phyloP scores from a whole-genome alignment of 805 yeast genomes.

The Metahyphopichia silvanorum region DNA sequence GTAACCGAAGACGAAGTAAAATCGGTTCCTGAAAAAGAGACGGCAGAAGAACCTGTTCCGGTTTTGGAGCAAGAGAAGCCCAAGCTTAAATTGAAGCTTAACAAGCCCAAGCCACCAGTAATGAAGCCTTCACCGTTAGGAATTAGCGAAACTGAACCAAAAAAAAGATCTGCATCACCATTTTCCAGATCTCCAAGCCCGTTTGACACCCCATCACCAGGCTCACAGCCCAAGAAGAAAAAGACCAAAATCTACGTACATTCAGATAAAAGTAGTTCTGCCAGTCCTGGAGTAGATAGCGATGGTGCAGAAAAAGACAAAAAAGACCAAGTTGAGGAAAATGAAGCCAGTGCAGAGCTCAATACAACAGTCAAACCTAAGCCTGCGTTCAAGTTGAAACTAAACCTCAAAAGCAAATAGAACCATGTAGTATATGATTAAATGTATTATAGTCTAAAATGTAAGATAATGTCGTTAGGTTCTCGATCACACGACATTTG shows the following conservation, averaged over 20 bases:
- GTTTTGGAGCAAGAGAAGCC: constrained; percentile 3
- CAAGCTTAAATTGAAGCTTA: neutral
- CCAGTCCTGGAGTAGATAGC: constrained; percentile 5
- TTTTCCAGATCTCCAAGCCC: constrained; percentile 16
- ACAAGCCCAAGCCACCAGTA: constrained; percentile 1
- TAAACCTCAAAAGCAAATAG: constrained; percentile 1
- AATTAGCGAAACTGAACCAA: constrained; percentile 1
- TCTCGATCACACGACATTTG: neutral
- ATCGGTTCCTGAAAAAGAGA: neutral
- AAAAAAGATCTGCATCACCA: constrained; percentile 9
- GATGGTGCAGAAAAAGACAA: constrained; percentile 9
- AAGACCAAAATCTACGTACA: constrained; percentile 29
- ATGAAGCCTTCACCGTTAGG: neutral
- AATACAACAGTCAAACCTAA: constrained; percentile 3
- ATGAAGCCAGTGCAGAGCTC: neutral
- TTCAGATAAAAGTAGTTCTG: constrained; percentile 7
- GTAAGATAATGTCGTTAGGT: neutral
- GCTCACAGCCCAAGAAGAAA: constrained; percentile 14
- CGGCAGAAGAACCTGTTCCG: constrained; percentile 1
- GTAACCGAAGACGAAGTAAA: neutral
- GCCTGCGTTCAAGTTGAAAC: constrained; percentile 2
- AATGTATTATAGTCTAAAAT: neutral
- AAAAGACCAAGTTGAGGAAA: constrained; percentile 3
- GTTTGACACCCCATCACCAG: constrained; percentile 9
- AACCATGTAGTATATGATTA: neutral